Base-by-base conservation (phyloP, 1,284 basidiomycete species). In the Termitomyces sp. region DNA sequence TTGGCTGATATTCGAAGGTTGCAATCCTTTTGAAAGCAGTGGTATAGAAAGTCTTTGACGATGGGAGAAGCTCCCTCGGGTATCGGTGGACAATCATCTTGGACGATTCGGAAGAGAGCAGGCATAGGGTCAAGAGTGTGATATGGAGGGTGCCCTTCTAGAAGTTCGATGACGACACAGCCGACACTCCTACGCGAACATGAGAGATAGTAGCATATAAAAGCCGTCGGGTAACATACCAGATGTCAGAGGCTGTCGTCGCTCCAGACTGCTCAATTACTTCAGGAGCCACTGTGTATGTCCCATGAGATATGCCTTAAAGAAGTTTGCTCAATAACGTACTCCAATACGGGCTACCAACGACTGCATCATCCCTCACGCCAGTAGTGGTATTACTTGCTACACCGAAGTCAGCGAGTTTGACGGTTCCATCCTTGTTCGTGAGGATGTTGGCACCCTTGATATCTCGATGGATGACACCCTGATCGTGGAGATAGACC, bases 321-420 rank as follows among this genome's bases (percentile, higher is more conserved):
- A 56, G 60, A 55, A 48, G 53, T 46, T 50, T 38, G 45, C 49
- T 36, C n/a, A 28, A 53, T 8, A 2, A 58, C 83, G 67, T 72
- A 88, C 91, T 98, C 95, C 95, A 98, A 69, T 98, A 98, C 5
- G 95, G 95, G 63, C 92, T 95, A 13, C 94, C 95, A 34, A 98
- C 95, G 3, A 98, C 94, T 15, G 92, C 90, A 64, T 88, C 90
- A 67, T 94, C 90, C 47, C 80, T 82, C 19, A 84, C 82, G 9
- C 81, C 84, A n/a, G 84, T 79, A 53, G 86, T 79, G 17, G 86
- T 86, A 55, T 82, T 84, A 62, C 81, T 84, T 46, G 90, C 91
- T 5, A 97, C 94, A 54, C 94, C 94, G 68, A 97, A 97, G 72
- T 97, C 94, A 7, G 93, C 94, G 24, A 97, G 79, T 70, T 97